Conservation (phyloP, 768 basidiomycete species). For the Kwoniella bestiolae region DNA sequence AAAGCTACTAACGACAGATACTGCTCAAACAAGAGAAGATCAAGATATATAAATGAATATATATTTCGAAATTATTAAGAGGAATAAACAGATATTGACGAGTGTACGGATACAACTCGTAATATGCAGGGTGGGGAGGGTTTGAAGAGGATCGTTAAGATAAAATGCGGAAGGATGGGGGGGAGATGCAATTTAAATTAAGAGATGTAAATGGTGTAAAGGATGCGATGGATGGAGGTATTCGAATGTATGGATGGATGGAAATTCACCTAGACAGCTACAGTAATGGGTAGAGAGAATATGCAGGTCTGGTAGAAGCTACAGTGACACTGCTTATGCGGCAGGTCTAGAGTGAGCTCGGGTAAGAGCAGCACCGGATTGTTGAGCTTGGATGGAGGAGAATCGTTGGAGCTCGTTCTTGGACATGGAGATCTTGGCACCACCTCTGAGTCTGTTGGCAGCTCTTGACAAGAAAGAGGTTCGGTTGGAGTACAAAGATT, state of each 20-base stretch:
- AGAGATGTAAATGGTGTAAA: not conserved
- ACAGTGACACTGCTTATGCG: constrained; percentile 18
- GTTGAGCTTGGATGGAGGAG: constrained; percentile 56
- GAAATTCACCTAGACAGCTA: constrained; percentile 12
- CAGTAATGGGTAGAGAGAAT: not conserved
- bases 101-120: constrained; percentile 7
- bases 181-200: not conserved
- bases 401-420: constrained; percentile 59
- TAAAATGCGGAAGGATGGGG: not conserved
- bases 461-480: constrained; percentile 89
- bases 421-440: constrained; percentile 60
- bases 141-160: constrained; percentile 10
- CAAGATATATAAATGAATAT: not conserved
- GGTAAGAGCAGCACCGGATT: constrained; percentile 57
- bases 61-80: constrained; percentile 17
- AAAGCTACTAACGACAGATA: constrained; percentile 18
- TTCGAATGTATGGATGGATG: not conserved
- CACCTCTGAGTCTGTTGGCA: constrained; percentile 78
- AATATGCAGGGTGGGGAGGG: constrained; percentile 1
- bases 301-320: constrained; percentile 5
- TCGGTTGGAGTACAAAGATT: constrained; percentile 93
- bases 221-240: not conserved
- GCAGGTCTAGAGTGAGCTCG: constrained; percentile 46
- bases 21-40: not conserved
- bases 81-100: constrained; percentile 15